A percentile compares a stretch with the other conserved stretches of the same genome.
Evolutionary conservation across 148 eudicot genomes (phyloP).

Genomic region (Diospyros lotus): DNA sequence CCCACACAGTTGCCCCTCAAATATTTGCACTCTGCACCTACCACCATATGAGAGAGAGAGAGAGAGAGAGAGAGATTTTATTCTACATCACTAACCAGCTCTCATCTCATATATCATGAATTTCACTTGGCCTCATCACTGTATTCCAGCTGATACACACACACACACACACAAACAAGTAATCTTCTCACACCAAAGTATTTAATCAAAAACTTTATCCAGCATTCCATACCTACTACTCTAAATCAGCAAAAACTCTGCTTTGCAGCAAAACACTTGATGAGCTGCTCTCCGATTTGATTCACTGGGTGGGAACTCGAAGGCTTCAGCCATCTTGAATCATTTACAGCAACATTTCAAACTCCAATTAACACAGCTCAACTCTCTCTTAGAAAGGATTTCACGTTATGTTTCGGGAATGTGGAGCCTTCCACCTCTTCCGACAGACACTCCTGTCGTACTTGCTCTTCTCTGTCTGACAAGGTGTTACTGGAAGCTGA

Average conservation of each 20-base stretch:
- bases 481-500: background rate
- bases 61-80: background rate
- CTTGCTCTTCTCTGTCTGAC: background rate
- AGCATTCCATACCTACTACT: background rate
- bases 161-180: background rate
- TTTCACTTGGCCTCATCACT: background rate
- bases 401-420: background rate
- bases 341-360: background rate
- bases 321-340: background rate
- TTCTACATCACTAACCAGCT: too few relatives aligned
- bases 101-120: background rate
- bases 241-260: background rate
- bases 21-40: too few relatives aligned
- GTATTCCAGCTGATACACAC: background rate
- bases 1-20: too few relatives aligned
- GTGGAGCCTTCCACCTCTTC: background rate
- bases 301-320: background rate
- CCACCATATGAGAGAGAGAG: background rate
- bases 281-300: background rate
- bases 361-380: background rate
- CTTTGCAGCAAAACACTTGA: background rate
- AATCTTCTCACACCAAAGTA: background rate
- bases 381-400: background rate
- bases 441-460: background rate
- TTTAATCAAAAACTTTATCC: background rate